Evolutionary conservation across 495 filamentous ascomycete species (phyloP), one percentile per base, ranked within the genome.

Genomic region (Neurospora africana): DNA sequence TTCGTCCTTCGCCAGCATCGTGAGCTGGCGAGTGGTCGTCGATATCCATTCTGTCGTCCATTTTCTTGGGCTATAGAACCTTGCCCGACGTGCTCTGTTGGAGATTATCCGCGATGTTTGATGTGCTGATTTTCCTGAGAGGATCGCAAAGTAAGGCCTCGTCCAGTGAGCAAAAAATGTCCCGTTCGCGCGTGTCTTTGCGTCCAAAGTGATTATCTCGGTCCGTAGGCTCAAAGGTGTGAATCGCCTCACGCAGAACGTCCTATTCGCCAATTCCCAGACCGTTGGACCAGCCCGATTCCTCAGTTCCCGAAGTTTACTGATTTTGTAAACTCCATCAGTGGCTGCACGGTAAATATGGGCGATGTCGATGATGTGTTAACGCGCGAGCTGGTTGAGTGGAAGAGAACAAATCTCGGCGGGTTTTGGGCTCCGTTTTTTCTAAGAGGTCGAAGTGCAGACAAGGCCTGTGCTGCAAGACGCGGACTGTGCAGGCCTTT

Each of bases 31-130:
- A 23, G 36, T 67, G 33, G 9, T 30, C 44, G 47, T 78, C 77
- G 69, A 77, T 68, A 65, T 77, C 75, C 77, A 78, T 78, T 9
- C 47, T 39, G 40, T 69, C 35, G 33, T 70, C 69, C 75, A 78
- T 78, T n/a, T n/a, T n/a, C n/a, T 65, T 71, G 61, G 23, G 33
- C 17, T 13, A 23, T 3, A 33, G 53, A 6, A 61, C 53, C 27
- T 30, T 65, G 15, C 27, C 27, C 33, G 53, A 65, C 0, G 13
- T 65, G 53, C 9, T 30, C 27, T 1, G 15, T 33, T 33, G 27
- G 8, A 33, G 2, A 3, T 27, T 58, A 17, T 58, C 4, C 15
- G 11, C 1, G 6, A 17, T 33, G 6, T 7, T 33, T 33, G 53
- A 0, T 13, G 13, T 65, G 15, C 53, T 65, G 6, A 33, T 19